Base-by-base conservation (phyloP, 108 stramenopile genomes). In the Aurantiochytrium sp. region DNA sequence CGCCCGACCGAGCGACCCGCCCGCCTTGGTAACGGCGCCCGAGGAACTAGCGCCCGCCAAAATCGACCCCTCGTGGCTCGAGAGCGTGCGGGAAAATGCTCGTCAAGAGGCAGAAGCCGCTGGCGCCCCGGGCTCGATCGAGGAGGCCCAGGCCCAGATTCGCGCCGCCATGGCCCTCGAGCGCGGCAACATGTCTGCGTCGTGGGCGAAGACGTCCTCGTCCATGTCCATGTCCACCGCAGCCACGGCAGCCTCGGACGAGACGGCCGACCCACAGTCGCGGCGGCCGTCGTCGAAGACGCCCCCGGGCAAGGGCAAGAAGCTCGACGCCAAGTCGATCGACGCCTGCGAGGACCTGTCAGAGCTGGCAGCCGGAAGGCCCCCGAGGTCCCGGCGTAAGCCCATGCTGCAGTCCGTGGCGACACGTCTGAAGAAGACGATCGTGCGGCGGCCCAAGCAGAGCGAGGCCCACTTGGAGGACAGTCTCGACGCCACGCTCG, bases 351-450 rank as follows among this genome's bases (percentile, higher is more conserved):
- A 65, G 19, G 59, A 65, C 34, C 10, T 65, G 27, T 24, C 22
- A 15, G 59, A 65, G 32, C 27, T 52, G 50, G 50, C 32, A 30
- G 34, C 59, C 59, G 34, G 59, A 10, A 65, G 34, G 19, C 59
- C 59, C 8, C 24, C 27, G 8, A 8, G 73, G 45, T 12, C 21
- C 24, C 39, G 42, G 45, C 73, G 73, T 27, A 81, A 81, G 73
- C 73, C 73, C n/a, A 81, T 81, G 73, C 73, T 81, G n/a, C 73
- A 81, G 32, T 48, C 73, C 30, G 73, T 81, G 45, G 73, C 73
- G 2, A 48, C 73, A 17, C 21, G 30, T 12, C 45, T 81, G 27
- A 22, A 3, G 8, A 81, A 81, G 73, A 48, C 59, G 10, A 65
- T 65, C 19, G 59, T 34, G 27, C 59, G 59, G 32, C 27, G 34